Evolutionary conservation across 345 rosid species (phyloP).

Genomic region (Acer yangbiense): DNA sequence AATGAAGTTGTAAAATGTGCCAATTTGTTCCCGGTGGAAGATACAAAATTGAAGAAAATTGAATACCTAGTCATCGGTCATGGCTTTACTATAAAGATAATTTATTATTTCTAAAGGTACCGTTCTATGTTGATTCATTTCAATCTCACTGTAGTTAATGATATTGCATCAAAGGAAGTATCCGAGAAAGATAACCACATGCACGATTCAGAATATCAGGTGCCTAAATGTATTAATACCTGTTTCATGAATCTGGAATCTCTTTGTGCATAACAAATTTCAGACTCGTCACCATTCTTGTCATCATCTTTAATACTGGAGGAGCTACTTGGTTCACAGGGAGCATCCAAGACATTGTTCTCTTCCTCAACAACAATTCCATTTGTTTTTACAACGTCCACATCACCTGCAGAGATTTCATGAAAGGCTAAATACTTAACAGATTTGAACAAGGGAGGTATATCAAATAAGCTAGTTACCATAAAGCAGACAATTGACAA

Average conservation of each 20-base stretch:
- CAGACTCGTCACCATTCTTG: constrained; percentile 29
- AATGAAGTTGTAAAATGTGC: constrained; percentile 7
- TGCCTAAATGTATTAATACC: constrained; percentile 35
- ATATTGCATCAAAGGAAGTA: not conserved
- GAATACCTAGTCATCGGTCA: not conserved
- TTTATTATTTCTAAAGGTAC: not conserved
- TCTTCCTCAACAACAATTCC: constrained; percentile 40
- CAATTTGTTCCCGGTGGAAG: constrained; percentile 10
- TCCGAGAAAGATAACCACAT: not conserved
- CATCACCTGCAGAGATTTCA: constrained; percentile 34
- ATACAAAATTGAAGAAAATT: not conserved
- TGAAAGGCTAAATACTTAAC: not conserved
- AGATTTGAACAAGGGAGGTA: not conserved
- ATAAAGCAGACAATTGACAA: constrained; percentile 17
- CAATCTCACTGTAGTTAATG: not conserved
- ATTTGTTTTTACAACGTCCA: constrained; percentile 31
- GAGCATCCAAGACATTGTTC: constrained; percentile 21
- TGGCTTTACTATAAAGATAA: not conserved
- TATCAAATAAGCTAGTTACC: constrained; percentile 15
- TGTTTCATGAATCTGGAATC: constrained; percentile 31
- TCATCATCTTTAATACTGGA: constrained; percentile 27
- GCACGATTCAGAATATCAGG: not conserved
- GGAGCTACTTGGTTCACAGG: constrained; percentile 34
- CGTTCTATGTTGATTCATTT: not conserved
- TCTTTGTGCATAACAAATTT: constrained; percentile 34